phyloP scores from a whole-genome alignment of 495 filamentous ascomycete species.

The Aspergillus cavernicola region DNA sequence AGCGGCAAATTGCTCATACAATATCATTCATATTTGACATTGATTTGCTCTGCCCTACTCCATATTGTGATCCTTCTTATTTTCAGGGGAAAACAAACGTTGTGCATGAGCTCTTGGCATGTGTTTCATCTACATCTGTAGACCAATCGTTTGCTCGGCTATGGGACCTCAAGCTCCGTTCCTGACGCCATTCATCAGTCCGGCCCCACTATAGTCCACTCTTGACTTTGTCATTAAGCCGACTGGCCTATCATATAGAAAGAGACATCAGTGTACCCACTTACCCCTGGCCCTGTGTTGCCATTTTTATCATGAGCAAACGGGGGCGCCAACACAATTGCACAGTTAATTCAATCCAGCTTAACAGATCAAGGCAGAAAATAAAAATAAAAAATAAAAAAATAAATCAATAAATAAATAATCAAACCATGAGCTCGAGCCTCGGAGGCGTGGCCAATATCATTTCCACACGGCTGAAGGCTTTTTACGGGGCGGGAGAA shows the following conservation, averaged over 20 bases:
- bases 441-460: too few species aligned
- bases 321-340: neutral
- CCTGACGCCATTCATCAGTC: slow-evolving; percentile 19
- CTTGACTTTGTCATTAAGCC: neutral
- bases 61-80: neutral
- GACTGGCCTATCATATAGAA: neutral
- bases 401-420: neutral
- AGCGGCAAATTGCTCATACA: too few species aligned
- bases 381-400: neutral
- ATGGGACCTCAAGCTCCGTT: slow-evolving; percentile 9
- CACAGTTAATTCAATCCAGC: neutral
- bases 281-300: slow-evolving; percentile 11
- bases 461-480: neutral
- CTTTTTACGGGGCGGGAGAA: neutral
- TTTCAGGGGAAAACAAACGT: slow-evolving; percentile 18
- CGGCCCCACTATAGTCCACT: slow-evolving; percentile 12
- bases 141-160: slow-evolving; percentile 10
- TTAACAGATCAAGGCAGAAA: neutral
- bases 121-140: slow-evolving; percentile 15
- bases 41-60: neutral
- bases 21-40: too few species aligned
- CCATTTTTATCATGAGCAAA: neutral
- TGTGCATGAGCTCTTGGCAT: slow-evolving; percentile 11
- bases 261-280: neutral
- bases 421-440: too few species aligned